These are phyloP conservation scores for Debaryomycetaceae sp. DNA, from an alignment of 1,139 yeast genomes.

Conservation along the genomic window DNA sequence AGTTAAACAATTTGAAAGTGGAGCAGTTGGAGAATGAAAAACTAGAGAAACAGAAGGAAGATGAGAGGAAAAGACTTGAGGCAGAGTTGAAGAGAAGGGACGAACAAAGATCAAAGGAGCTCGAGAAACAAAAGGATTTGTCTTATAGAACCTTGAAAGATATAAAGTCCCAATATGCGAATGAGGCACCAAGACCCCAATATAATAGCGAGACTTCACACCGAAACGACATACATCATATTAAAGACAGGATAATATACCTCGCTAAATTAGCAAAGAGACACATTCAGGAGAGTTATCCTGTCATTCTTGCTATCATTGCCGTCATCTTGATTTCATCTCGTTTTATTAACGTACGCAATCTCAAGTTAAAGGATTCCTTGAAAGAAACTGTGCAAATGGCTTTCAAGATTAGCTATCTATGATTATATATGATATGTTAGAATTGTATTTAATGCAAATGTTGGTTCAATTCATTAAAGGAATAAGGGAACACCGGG, in stretches of 20 bases:
- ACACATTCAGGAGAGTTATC: slow-evolving; percentile 29
- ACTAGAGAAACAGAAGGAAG: slow-evolving; percentile 15
- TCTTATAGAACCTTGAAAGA: slow-evolving; percentile 35
- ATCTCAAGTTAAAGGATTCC: slow-evolving; percentile 27
- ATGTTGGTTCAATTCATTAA: too few relatives aligned
- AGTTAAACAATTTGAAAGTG: slow-evolving; percentile 16
- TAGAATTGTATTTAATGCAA: slow-evolving; percentile 1
- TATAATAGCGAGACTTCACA: neutral
- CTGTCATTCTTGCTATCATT: slow-evolving; percentile 23
- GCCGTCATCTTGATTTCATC: slow-evolving; percentile 19
- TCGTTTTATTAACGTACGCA: slow-evolving; percentile 21
- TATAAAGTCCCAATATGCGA: slow-evolving; percentile 14
- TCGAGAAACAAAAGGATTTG: slow-evolving; percentile 25
- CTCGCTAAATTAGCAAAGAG: slow-evolving; percentile 15
- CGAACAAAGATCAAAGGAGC: slow-evolving; percentile 18
- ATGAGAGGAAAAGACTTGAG: slow-evolving; percentile 17
- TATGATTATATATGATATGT: too few relatives aligned
- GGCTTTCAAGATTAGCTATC: slow-evolving; percentile 46
- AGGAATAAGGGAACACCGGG: slow-evolving; percentile 41
- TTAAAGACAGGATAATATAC: slow-evolving; percentile 14
- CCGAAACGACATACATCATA: neutral
- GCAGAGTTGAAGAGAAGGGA: slow-evolving; percentile 21
- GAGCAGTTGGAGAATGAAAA: slow-evolving; percentile 14
- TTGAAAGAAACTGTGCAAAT: slow-evolving; percentile 37
- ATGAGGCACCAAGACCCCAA: neutral